Evolutionary conservation across 352 stramenopile species (phyloP).

Genomic region (Aphanomyces stellatus): DNA sequence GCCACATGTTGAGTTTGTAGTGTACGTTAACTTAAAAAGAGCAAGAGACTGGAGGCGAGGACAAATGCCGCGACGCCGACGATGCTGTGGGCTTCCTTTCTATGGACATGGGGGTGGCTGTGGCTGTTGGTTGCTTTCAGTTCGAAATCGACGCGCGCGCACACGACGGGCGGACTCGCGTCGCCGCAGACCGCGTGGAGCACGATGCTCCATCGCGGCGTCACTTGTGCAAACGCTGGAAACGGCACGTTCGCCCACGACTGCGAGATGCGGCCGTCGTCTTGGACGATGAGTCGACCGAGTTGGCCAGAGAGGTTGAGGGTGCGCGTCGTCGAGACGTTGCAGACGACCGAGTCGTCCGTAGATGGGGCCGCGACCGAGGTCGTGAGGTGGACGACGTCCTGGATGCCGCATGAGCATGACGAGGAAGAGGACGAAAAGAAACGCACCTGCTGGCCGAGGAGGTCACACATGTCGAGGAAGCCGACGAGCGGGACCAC

Average conservation of each 20-base stretch:
- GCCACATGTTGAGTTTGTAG: too few relatives aligned
- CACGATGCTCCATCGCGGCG: slow-evolving; percentile 19
- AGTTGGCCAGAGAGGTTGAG: slow-evolving; percentile 11
- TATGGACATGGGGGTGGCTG: slow-evolving; percentile 1
- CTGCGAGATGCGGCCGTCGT: slow-evolving; percentile 16
- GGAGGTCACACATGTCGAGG: slow-evolving; percentile 15
- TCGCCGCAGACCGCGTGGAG: slow-evolving; percentile 17
- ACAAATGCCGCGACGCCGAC: slow-evolving; percentile 17
- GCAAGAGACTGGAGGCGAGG: slow-evolving; percentile 16
- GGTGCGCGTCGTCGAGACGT: background rate
- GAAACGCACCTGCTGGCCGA: background rate
- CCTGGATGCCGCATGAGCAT: too few relatives aligned
- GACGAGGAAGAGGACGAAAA: too few relatives aligned
- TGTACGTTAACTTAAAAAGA: slow-evolving; percentile 24
- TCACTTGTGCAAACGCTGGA: slow-evolving; percentile 12
- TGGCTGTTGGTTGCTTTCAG: slow-evolving; percentile 12
- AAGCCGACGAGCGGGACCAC: slow-evolving; percentile 18
- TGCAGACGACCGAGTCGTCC: background rate
- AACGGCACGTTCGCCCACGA: slow-evolving; percentile 16
- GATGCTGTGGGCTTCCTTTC: slow-evolving; percentile 15
- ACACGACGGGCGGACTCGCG: slow-evolving; percentile 17
- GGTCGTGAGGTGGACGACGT: background rate
- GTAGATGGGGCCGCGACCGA: background rate
- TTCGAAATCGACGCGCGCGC: slow-evolving; percentile 17
- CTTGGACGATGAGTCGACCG: slow-evolving; percentile 13